phyloP scores from a whole-genome alignment of 192 early-diverging fungal genomes.

The Chytriomyces confervae region DNA sequence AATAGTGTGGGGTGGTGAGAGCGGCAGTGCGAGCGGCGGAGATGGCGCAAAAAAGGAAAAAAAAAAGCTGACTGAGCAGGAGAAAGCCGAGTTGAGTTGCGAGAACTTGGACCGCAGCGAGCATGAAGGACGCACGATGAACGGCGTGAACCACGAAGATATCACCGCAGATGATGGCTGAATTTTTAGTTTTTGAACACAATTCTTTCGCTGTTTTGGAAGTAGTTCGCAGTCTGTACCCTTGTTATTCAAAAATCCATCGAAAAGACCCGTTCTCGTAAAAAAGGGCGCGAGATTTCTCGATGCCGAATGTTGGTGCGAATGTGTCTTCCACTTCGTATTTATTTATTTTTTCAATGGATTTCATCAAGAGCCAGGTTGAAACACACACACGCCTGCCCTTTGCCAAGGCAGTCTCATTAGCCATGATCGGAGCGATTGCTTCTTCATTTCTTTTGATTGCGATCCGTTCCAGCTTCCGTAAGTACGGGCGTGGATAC shows the following conservation, averaged over 20 bases:
- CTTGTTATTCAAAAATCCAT: too few relatives aligned
- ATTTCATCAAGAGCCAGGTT: not conserved
- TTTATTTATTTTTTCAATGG: not conserved
- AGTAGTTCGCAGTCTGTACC: not conserved
- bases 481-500: constrained; percentile 27
- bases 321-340: too few relatives aligned
- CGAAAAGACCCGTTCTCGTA: too few relatives aligned
- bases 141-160: not conserved
- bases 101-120: constrained; percentile 22
- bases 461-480: constrained; percentile 20
- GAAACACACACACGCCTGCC: constrained; percentile 3
- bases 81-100: constrained; percentile 27
- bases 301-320: too few relatives aligned
- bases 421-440: not conserved
- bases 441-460: constrained; percentile 11
- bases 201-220: too few relatives aligned
- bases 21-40: not conserved
- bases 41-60: constrained; percentile 23
- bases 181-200: not conserved
- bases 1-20: constrained; percentile 32
- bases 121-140: not conserved
- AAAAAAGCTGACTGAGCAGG: constrained; percentile 19
- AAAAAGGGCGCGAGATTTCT: too few relatives aligned
- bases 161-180: not conserved
- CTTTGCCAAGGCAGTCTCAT: not conserved